A percentile compares a stretch with the other conserved stretches of the same genome.
phyloP scores from a whole-genome alignment of 73 alveolate species.

The Paramecium primaurelia region DNA sequence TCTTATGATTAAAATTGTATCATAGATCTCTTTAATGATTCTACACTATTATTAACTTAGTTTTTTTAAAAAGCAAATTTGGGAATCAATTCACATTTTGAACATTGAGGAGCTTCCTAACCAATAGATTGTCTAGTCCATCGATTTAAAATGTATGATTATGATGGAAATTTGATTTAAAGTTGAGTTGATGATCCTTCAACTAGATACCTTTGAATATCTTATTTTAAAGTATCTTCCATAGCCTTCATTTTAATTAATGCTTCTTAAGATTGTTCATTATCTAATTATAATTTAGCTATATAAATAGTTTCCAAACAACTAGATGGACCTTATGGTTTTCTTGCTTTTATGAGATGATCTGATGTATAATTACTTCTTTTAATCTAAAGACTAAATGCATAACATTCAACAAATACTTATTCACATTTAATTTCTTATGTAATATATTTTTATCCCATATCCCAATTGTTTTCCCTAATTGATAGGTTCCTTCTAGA shows the following conservation, averaged over 20 bases:
- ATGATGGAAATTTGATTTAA: conserved; percentile 18
- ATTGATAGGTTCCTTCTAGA: conserved; percentile 7
- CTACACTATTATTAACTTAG: not conserved
- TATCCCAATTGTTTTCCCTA: not conserved
- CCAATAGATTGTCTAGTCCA: conserved; percentile 3
- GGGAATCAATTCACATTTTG: not conserved
- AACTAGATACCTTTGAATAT: not conserved
- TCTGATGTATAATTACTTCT: not conserved
- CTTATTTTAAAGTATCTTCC: not conserved
- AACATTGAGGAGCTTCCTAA: not conserved
- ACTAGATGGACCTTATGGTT: conserved; percentile 37
- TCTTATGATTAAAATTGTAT: not conserved
- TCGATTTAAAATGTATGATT: not conserved
- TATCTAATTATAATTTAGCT: conserved; percentile 10
- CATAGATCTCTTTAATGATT: not conserved
- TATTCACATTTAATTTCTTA: not conserved
- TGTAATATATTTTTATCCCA: not conserved
- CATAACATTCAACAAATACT: not conserved
- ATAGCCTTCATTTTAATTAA: not conserved
- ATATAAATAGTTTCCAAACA: conserved; percentile 39
- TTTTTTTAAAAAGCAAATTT: not conserved
- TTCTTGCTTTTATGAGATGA: not conserved
- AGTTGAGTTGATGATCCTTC: not conserved
- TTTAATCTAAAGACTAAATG: not conserved
- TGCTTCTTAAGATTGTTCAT: not conserved